Evolutionary conservation across 768 basidiomycete genomes (phyloP).

Genomic region (Podaxis sp.): DNA sequence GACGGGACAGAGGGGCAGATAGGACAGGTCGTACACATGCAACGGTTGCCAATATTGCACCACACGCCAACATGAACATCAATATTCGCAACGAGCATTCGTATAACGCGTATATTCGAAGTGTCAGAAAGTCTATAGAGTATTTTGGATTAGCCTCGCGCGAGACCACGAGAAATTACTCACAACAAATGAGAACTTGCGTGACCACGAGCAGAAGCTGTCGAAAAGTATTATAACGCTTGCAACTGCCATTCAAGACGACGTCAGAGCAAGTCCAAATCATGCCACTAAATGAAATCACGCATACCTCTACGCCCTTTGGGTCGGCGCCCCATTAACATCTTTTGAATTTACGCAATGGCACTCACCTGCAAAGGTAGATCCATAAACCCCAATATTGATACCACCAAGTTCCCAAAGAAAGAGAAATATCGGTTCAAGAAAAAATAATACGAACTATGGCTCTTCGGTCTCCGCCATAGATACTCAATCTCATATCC

Average conservation of each 20-base stretch:
- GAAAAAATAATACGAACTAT: slow-evolving; percentile 45
- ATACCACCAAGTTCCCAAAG: slow-evolving; percentile 36
- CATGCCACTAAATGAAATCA: not conserved
- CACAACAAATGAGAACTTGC: slow-evolving; percentile 48
- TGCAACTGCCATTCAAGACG: slow-evolving; percentile 33
- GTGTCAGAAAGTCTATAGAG: slow-evolving; percentile 38
- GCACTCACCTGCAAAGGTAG: slow-evolving; percentile 18
- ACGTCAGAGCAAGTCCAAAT: not conserved
- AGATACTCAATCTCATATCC: slow-evolving; percentile 41
- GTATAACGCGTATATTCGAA: slow-evolving; percentile 54
- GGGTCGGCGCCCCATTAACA: no score
- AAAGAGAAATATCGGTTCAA: slow-evolving; percentile 50
- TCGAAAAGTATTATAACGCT: slow-evolving; percentile 35
- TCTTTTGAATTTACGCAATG: not conserved
- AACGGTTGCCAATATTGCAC: slow-evolving; percentile 28
- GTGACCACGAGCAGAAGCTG: slow-evolving; percentile 41
- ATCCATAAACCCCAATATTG: slow-evolving; percentile 28
- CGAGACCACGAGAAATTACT: slow-evolving; percentile 19
- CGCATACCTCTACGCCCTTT: slow-evolving; percentile 2
- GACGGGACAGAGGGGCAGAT: not conserved
- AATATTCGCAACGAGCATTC: slow-evolving; percentile 37
- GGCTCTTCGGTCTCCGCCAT: slow-evolving; percentile 42
- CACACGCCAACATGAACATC: slow-evolving; percentile 33
- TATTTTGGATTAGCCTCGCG: not conserved
- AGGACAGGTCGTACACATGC: slow-evolving; percentile 33